Evolutionary conservation across 2,329 filamentous ascomycete genomes (phyloP).

Genomic region (Cryphonectria parasitica): DNA sequence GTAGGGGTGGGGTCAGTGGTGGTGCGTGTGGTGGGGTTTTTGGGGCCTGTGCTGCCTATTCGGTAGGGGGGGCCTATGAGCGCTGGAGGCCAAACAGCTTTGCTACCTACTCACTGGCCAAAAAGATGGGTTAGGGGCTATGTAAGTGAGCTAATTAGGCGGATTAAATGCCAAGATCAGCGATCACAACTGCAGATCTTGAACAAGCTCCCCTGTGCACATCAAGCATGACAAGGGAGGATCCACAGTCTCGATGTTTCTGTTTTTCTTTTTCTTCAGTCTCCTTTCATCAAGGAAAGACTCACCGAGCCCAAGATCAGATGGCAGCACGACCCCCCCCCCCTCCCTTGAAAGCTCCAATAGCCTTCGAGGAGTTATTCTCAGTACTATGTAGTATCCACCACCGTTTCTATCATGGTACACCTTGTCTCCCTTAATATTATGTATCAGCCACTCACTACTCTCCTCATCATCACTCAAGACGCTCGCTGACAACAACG

Average conservation of each 20-base stretch:
- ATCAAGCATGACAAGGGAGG: conserved; percentile 1
- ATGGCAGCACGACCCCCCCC: background rate
- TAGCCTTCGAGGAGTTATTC: background rate
- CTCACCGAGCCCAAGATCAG: conserved; percentile 1
- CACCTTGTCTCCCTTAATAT: background rate
- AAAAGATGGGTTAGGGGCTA: background rate
- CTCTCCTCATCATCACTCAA: background rate
- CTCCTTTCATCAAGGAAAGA: background rate
- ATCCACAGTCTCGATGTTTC: background rate
- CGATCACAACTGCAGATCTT: background rate
- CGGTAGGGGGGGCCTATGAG: background rate
- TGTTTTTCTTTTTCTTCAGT: background rate
- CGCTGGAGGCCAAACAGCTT: background rate
- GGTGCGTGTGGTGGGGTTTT: background rate
- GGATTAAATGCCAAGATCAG: background rate
- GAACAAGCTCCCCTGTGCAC: background rate
- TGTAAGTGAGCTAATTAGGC: background rate
- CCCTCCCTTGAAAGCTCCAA: too few relatives aligned
- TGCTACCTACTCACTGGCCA: background rate
- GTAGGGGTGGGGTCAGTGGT: background rate
- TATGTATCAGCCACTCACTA: background rate
- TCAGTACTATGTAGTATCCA: background rate
- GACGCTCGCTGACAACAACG: background rate
- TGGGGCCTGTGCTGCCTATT: too few relatives aligned
- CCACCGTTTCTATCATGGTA: background rate